A percentile compares a stretch with the other conserved stretches of the same genome.
phyloP scores from a whole-genome alignment of 768 basidiomycete genomes.

The Auricularia heimuer region DNA sequence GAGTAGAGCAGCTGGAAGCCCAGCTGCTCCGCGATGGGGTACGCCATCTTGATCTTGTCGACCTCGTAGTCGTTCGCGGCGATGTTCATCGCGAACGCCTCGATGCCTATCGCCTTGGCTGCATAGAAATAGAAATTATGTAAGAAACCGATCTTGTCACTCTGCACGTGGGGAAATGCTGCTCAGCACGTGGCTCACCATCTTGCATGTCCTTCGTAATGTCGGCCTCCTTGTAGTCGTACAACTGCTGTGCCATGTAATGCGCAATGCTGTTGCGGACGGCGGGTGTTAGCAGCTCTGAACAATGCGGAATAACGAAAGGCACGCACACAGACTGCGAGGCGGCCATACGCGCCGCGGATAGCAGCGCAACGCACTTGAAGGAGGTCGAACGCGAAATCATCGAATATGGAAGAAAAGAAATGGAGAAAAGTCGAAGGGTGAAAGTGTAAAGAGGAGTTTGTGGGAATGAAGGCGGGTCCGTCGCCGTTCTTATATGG shows the following conservation, averaged over 20 bases:
- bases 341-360: not conserved
- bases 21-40: not conserved
- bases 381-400: not conserved
- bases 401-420: not conserved
- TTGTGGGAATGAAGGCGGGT: not conserved
- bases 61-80: not conserved
- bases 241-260: constrained; percentile 1
- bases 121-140: not conserved
- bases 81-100: constrained; percentile 1
- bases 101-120: not conserved
- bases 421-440: not conserved
- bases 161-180: not conserved
- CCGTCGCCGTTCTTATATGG: too few relatives aligned
- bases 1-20: constrained; percentile 1
- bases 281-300: not conserved
- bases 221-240: not conserved
- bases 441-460: not conserved
- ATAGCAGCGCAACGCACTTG: not conserved
- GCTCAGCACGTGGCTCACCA: not conserved
- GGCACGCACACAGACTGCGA: not conserved
- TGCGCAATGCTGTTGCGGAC: not conserved
- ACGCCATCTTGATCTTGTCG: not conserved
- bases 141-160: not conserved
- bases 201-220: not conserved
- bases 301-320: not conserved